A percentile compares a stretch with the other conserved stretches of the same genome.
Conservation (phyloP, 345 rosid genomes). For the Viola odorata region DNA sequence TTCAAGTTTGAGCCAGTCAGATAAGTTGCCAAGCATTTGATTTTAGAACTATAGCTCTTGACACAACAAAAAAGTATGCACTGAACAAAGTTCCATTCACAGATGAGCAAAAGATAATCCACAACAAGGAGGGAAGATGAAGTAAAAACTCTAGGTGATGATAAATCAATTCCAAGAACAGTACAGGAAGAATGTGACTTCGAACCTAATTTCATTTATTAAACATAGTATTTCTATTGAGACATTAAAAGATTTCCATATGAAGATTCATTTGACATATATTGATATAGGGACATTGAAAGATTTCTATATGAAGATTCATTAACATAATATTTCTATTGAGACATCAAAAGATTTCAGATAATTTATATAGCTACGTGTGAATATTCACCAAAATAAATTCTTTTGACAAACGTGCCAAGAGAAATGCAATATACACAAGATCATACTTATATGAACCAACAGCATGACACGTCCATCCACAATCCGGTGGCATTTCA, state of each 20-base stretch:
- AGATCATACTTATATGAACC: slow-evolving; percentile 79
- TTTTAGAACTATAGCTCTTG: not conserved
- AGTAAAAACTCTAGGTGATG: not conserved
- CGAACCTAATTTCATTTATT: not conserved
- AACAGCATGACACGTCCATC: slow-evolving; percentile 88
- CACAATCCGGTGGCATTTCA: slow-evolving; percentile 33
- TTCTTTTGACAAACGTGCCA: not conserved
- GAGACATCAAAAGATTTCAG: too few species aligned
- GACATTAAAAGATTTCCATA: too few species aligned
- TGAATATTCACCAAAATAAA: not conserved
- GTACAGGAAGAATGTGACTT: not conserved
- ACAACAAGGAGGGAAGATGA: not conserved
- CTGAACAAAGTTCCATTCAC: not conserved
- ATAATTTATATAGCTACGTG: too few species aligned
- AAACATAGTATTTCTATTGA: too few species aligned
- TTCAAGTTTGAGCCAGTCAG: not conserved
- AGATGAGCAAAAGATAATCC: not conserved
- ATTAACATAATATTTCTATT: too few species aligned
- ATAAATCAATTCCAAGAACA: not conserved
- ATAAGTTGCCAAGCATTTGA: not conserved
- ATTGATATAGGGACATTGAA: too few species aligned
- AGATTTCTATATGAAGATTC: too few species aligned
- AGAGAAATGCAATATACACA: slow-evolving; percentile 3
- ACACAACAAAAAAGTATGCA: not conserved
- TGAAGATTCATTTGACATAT: too few species aligned